Conservation (phyloP, 306 rosid genomes). For the Quercus mongolica region DNA sequence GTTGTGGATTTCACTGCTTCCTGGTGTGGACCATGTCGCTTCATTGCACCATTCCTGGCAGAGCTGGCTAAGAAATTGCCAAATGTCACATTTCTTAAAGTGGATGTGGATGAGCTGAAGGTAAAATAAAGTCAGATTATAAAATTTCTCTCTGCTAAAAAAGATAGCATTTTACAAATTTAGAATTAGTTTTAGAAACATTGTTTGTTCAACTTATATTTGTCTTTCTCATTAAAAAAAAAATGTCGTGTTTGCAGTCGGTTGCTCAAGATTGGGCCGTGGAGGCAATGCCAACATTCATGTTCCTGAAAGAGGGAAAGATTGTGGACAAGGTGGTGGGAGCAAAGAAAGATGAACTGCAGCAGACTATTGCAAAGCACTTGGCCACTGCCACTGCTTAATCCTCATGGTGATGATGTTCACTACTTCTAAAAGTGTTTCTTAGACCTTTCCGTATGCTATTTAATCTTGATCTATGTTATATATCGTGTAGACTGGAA, state of each 20-base stretch:
- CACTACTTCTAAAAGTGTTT: neutral
- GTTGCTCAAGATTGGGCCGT: conserved; percentile 93
- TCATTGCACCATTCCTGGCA: conserved; percentile 69
- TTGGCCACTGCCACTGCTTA: conserved; percentile 29
- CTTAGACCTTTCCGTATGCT: neutral
- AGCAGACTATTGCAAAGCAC: conserved; percentile 58
- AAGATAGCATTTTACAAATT: neutral
- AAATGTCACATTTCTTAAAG: conserved; percentile 59
- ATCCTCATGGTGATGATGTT: conserved; percentile 17
- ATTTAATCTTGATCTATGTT: neutral
- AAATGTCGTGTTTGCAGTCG: conserved; percentile 38
- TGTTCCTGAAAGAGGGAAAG: conserved; percentile 80
- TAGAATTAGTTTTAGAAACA: neutral
- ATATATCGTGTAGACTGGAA: neutral
- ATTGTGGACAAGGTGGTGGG: conserved; percentile 82
- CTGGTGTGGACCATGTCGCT: conserved; percentile 98
- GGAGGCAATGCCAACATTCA: conserved; percentile 95
- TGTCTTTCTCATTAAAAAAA: neutral
- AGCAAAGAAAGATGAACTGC: conserved; percentile 83
- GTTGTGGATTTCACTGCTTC: conserved; percentile 94
- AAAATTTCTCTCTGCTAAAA: neutral
- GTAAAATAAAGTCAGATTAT: conserved; percentile 24
- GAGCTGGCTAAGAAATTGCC: conserved; percentile 70
- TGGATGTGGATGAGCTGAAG: conserved; percentile 91
- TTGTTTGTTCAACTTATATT: neutral